phyloP scores from a whole-genome alignment of 495 filamentous ascomycete genomes.

The Lasiosphaeria ovina region DNA sequence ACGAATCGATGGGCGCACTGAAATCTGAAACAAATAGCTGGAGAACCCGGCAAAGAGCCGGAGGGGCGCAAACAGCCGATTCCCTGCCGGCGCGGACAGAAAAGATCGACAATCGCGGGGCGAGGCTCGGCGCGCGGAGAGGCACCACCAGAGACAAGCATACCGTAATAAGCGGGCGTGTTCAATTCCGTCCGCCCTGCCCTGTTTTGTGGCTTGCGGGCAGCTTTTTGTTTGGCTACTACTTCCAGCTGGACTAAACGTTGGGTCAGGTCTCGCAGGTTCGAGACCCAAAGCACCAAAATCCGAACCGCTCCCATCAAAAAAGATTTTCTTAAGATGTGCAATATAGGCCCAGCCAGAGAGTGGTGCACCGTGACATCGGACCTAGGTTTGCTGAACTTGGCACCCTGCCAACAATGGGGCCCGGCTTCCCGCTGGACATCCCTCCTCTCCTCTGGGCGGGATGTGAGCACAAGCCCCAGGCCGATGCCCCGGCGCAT shows the following conservation, averaged over 20 bases:
- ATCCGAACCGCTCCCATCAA: slow-evolving; percentile 6
- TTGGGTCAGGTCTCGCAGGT: not conserved
- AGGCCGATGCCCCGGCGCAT: not conserved
- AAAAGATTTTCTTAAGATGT: slow-evolving; percentile 46
- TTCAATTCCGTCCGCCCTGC: not conserved
- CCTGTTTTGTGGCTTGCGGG: not conserved
- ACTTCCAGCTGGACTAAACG: not conserved
- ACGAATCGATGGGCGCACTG: too few species aligned
- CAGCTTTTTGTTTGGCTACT: slow-evolving; percentile 10
- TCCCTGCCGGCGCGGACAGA: too few species aligned
- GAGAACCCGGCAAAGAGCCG: too few species aligned
- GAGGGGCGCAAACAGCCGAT: too few species aligned
- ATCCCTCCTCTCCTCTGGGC: not conserved
- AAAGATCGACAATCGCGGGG: too few species aligned
- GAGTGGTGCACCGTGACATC: not conserved
- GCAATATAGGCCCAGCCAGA: slow-evolving; percentile 37
- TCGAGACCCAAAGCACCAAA: not conserved
- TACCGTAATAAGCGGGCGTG: not conserved
- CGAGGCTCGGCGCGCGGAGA: not conserved
- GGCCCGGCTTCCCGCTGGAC: not conserved
- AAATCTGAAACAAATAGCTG: too few species aligned
- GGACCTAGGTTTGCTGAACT: not conserved
- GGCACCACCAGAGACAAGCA: not conserved
- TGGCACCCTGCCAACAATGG: not conserved
- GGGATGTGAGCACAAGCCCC: not conserved